Conservation (phyloP, 371 early-diverging fungal genomes). For the Enterocytospora artemiae region DNA sequence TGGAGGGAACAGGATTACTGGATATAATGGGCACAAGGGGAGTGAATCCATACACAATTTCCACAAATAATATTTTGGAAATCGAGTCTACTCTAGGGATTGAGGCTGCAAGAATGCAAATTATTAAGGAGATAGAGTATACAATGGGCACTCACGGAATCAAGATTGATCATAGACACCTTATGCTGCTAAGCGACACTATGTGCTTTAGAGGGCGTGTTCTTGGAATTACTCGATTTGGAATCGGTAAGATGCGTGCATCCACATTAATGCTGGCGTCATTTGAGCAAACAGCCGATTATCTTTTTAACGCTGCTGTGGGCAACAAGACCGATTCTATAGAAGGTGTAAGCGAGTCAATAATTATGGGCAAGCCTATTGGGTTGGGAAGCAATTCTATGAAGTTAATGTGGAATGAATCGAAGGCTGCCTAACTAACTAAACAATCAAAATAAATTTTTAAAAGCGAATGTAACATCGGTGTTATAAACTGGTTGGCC, state of each 20-base stretch:
- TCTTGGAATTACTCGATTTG: slow-evolving; percentile 92
- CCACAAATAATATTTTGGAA: slow-evolving; percentile 85
- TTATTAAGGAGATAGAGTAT: slow-evolving; percentile 68
- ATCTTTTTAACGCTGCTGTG: slow-evolving; percentile 88
- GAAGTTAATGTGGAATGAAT: slow-evolving; percentile 65
- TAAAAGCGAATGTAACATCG: too few relatives aligned
- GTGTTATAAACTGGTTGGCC: too few relatives aligned
- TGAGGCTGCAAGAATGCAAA: slow-evolving; percentile 76
- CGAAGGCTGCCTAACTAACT: too few relatives aligned
- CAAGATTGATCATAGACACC: slow-evolving; percentile 88
- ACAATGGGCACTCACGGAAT: slow-evolving; percentile 82
- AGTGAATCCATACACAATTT: slow-evolving; percentile 65
- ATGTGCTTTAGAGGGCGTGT: slow-evolving; percentile 97
- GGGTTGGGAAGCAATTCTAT: slow-evolving; percentile 87
- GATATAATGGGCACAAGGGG: slow-evolving; percentile 70
- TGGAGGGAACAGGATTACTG: slow-evolving; percentile 82
- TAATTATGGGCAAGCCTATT: slow-evolving; percentile 95
- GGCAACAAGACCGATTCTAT: slow-evolving; percentile 77
- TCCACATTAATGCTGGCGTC: slow-evolving; percentile 96
- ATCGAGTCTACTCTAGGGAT: slow-evolving; percentile 80
- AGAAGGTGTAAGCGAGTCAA: slow-evolving; percentile 90
- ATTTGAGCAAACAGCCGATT: slow-evolving; percentile 97
- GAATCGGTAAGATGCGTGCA: slow-evolving; percentile 94
- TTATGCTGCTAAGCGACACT: slow-evolving; percentile 89
- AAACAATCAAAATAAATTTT: too few relatives aligned